A percentile compares a stretch with the other conserved stretches of the same genome.
phyloP scores from a whole-genome alignment of 768 basidiomycete genomes.

The Pleurotus platypus region DNA sequence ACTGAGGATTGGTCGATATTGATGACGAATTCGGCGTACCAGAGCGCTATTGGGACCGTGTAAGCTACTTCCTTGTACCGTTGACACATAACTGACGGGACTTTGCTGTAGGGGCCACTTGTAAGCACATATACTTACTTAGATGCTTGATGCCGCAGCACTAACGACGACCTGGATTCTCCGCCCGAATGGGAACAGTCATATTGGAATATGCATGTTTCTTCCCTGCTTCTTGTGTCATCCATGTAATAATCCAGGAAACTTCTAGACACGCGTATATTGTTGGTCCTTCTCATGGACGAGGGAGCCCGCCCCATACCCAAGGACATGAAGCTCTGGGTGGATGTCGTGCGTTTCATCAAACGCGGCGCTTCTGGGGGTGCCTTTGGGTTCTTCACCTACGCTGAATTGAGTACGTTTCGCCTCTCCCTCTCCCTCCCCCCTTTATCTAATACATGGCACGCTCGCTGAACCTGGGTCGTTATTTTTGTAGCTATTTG shows the following conservation, averaged over 20 bases:
- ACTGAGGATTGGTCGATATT: constrained; percentile 51
- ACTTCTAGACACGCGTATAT: constrained; percentile 42
- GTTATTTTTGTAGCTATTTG: constrained; percentile 28
- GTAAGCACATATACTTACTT: constrained; percentile 23
- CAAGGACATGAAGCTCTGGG: constrained; percentile 55
- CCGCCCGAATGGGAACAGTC: constrained; percentile 22
- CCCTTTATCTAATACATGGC: too few species aligned
- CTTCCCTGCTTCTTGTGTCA: not conserved
- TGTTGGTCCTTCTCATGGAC: constrained; percentile 46
- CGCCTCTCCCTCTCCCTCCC: not conserved
- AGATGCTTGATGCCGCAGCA: too few species aligned
- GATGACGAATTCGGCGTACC: constrained; percentile 47
- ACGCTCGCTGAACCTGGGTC: not conserved
- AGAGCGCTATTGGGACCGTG: constrained; percentile 46
- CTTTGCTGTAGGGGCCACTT: constrained; percentile 31
- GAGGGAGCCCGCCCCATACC: constrained; percentile 36
- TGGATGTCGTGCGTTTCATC: constrained; percentile 47
- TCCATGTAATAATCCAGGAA: not conserved
- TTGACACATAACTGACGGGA: not conserved
- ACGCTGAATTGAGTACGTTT: constrained; percentile 48
- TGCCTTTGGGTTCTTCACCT: constrained; percentile 53
- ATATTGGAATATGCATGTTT: constrained; percentile 50
- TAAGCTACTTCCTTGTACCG: constrained; percentile 14
- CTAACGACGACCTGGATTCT: too few species aligned
- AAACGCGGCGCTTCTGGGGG: constrained; percentile 45